phyloP scores from a whole-genome alignment of 2,329 filamentous ascomycete genomes.

The Chrysosporium queenslandicum region DNA sequence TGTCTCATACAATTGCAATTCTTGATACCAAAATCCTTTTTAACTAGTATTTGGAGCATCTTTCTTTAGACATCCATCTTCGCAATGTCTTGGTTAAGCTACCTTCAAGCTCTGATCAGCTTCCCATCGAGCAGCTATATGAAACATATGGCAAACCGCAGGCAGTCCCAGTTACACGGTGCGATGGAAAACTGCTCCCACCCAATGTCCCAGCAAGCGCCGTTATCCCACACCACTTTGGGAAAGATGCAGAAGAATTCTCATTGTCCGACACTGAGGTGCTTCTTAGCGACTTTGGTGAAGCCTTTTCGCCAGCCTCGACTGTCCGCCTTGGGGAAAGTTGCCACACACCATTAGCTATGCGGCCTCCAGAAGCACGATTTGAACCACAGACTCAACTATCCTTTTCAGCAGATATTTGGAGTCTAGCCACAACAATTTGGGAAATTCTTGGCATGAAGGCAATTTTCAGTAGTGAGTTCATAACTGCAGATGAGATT shows the following conservation, averaged over 20 bases:
- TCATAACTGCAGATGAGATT: conserved; percentile 7
- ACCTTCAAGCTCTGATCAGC: conserved; percentile 13
- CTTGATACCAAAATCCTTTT: neutral
- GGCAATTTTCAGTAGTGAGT: conserved; percentile 17
- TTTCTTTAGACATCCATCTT: conserved; percentile 9
- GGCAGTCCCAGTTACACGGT: conserved; percentile 15
- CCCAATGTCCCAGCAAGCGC: conserved; percentile 19
- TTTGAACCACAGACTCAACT: conserved; percentile 20
- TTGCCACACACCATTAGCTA: conserved; percentile 19
- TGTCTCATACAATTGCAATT: neutral
- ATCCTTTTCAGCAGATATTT: conserved; percentile 23
- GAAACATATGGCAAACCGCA: conserved; percentile 22
- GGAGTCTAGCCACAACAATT: conserved; percentile 22
- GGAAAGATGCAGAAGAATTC: conserved; percentile 21
- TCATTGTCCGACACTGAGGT: conserved; percentile 21
- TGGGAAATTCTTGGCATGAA: conserved; percentile 26
- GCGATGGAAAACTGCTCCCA: conserved; percentile 19
- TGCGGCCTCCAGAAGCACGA: conserved; percentile 21
- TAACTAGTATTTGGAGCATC: neutral
- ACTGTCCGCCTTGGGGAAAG: conserved; percentile 20
- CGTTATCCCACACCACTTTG: conserved; percentile 7
- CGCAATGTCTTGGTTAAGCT: conserved; percentile 18
- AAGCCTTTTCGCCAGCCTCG: conserved; percentile 22
- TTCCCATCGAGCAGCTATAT: conserved; percentile 21
- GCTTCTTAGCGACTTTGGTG: conserved; percentile 27